Evolutionary conservation across 2,329 filamentous ascomycete species (phyloP).

Genomic region (Hymenoscyphus fraxineus): DNA sequence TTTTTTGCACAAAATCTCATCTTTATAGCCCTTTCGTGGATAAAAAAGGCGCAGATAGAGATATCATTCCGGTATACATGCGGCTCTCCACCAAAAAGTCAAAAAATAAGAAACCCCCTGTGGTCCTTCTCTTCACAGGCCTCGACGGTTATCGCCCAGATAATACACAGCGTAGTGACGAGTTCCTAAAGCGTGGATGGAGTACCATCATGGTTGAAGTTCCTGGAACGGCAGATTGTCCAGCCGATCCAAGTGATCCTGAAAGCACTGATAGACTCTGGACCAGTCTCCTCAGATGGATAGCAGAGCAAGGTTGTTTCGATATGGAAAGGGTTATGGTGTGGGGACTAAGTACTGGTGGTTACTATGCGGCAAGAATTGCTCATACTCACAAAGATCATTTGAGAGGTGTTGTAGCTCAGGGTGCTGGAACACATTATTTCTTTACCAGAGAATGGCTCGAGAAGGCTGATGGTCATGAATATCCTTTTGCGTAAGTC

Average conservation of each 20-base stretch:
- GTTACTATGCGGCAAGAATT: constrained; percentile 65
- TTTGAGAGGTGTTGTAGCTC: constrained; percentile 55
- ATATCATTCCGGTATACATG: constrained; percentile 60
- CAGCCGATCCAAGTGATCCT: constrained; percentile 59
- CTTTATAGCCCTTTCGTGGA: constrained; percentile 47
- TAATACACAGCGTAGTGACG: constrained; percentile 57
- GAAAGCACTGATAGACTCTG: constrained; percentile 57
- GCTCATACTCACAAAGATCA: constrained; percentile 60
- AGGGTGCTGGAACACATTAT: constrained; percentile 60
- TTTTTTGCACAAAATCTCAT: neutral
- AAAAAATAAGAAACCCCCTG: constrained; percentile 39
- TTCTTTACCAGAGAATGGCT: constrained; percentile 60
- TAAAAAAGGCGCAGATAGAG: constrained; percentile 46
- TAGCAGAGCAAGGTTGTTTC: constrained; percentile 47
- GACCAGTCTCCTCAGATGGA: constrained; percentile 59
- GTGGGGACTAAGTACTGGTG: constrained; percentile 64
- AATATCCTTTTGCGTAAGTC: constrained; percentile 58
- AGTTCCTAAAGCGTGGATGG: constrained; percentile 62
- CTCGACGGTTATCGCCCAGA: constrained; percentile 62
- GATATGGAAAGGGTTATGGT: constrained; percentile 54
- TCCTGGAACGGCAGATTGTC: constrained; percentile 64
- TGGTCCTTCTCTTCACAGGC: constrained; percentile 56
- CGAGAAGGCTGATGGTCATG: constrained; percentile 58
- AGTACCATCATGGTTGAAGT: constrained; percentile 60
- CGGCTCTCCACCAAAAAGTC: constrained; percentile 49